These are phyloP conservation scores for Pseudozyma thailandica DNA, from an alignment of 1,284 basidiomycete genomes.

Conservation along the genomic window DNA sequence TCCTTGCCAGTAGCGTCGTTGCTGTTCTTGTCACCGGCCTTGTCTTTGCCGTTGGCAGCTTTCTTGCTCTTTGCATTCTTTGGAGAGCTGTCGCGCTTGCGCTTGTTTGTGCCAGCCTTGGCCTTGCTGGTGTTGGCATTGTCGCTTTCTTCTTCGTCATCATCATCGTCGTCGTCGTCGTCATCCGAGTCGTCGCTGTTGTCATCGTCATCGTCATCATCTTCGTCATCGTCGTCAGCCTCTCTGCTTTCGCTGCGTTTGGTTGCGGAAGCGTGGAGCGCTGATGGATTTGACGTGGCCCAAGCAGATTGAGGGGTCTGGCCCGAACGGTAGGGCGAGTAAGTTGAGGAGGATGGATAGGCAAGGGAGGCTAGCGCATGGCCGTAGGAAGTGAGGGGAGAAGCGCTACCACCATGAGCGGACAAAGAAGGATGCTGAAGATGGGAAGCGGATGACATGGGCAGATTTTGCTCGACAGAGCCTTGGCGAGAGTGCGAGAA, in stretches of 20 bases:
- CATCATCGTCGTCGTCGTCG: constrained; percentile 38
- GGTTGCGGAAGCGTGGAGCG: constrained; percentile 28
- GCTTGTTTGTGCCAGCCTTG: constrained; percentile 32
- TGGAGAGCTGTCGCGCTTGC: constrained; percentile 40
- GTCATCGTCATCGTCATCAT: constrained; percentile 34
- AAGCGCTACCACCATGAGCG: constrained; percentile 21
- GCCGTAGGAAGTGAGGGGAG: constrained; percentile 41
- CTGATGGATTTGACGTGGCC: constrained; percentile 34
- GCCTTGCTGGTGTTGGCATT: constrained; percentile 20
- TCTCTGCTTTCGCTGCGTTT: constrained; percentile 33
- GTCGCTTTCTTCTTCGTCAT: constrained; percentile 24
- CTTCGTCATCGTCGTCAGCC: constrained; percentile 26
- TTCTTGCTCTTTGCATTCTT: constrained; percentile 29
- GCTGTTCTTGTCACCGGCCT: constrained; percentile 14
- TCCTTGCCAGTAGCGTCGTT: constrained; percentile 17
- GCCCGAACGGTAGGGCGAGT: constrained; percentile 28
- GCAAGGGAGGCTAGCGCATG: constrained; percentile 49
- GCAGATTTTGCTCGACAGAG: constrained; percentile 37
- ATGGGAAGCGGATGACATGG: constrained; percentile 31
- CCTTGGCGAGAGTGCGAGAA: constrained; percentile 54
- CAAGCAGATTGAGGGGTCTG: constrained; percentile 25
- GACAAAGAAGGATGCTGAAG: constrained; percentile 43
- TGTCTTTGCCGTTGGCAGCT: constrained; percentile 14
- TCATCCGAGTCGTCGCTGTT: constrained; percentile 40
- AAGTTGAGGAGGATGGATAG: constrained; percentile 43